Percentiles rank a stretch among this genome's conserved stretches.
These are phyloP conservation scores for Phytophthora podocarpi DNA, from an alignment of 352 stramenopile genomes.

Conservation along the genomic window DNA sequence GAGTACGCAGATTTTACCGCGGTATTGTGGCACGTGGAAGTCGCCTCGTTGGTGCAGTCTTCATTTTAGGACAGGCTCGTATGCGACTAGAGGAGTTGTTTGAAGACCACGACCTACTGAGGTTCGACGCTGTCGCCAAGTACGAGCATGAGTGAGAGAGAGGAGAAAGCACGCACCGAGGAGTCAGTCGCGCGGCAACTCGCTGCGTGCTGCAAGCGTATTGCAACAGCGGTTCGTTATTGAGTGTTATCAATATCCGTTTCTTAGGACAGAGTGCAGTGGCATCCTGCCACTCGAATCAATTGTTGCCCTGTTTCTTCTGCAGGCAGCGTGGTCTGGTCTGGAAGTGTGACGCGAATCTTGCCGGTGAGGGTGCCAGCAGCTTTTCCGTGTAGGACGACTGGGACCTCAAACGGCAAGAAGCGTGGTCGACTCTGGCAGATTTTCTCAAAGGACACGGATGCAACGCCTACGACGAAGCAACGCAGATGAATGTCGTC, in stretches of 20 bases:
- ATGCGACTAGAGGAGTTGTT: constrained; percentile 72
- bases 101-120: constrained; percentile 59
- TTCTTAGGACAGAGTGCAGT: constrained; percentile 57
- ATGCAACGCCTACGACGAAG: constrained; percentile 45
- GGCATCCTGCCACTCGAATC: constrained; percentile 51
- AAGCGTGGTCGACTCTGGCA: constrained; percentile 48
- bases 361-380: constrained; percentile 58
- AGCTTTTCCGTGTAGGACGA: constrained; percentile 60
- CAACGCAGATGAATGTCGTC: neutral
- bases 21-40: constrained; percentile 69
- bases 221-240: constrained; percentile 20
- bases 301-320: constrained; percentile 29
- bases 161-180: constrained; percentile 10
- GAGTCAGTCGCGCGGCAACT: constrained; percentile 3
- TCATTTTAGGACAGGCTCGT: constrained; percentile 79
- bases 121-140: constrained; percentile 12
- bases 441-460: constrained; percentile 64
- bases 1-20: constrained; percentile 67
- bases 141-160: constrained; percentile 21
- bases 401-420: constrained; percentile 55
- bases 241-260: constrained; percentile 7
- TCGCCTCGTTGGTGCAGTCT: constrained; percentile 76
- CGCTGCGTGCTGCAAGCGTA: constrained; percentile 2
- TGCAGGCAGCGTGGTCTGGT: constrained; percentile 36
- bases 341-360: constrained; percentile 62